A percentile compares a stretch with the other conserved stretches of the same genome.
These are phyloP conservation scores for Petasospora rhodanensis DNA, from an alignment of 1,139 yeast species.

Conservation along the genomic window DNA sequence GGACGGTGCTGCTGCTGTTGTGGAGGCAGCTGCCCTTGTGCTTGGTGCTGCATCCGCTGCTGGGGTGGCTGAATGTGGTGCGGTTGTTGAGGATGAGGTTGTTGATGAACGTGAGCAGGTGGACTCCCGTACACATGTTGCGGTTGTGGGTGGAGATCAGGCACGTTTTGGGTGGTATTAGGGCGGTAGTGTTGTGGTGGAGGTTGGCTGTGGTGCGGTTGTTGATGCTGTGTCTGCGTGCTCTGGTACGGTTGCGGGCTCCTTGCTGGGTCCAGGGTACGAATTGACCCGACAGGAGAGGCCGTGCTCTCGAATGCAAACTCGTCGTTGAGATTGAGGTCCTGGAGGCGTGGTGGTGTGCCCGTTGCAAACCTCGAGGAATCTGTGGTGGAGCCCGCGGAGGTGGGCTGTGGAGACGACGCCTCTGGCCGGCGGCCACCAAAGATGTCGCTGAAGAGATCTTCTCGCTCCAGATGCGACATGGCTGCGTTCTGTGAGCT, in stretches of 20 bases:
- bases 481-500: too few relatives aligned
- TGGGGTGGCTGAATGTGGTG: neutral
- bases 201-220: slow-evolving; percentile 1
- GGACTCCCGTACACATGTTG: too few relatives aligned
- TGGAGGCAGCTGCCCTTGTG: slow-evolving; percentile 6
- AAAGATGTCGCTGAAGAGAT: slow-evolving; percentile 29
- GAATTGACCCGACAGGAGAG: slow-evolving; percentile 1
- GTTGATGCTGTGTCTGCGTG: too few relatives aligned
- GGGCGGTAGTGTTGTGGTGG: slow-evolving; percentile 14
- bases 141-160: slow-evolving; percentile 6
- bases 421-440: slow-evolving; percentile 21
- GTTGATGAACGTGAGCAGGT: slow-evolving; percentile 2
- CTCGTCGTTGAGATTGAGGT: too few relatives aligned
- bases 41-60: neutral
- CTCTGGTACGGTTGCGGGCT: too few relatives aligned
- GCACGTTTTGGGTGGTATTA: too few relatives aligned
- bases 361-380: neutral
- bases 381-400: neutral
- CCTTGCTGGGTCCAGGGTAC: slow-evolving; percentile 18
- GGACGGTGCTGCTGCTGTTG: slow-evolving; percentile 10
- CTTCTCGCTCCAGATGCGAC: too few relatives aligned
- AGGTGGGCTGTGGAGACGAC: slow-evolving; percentile 2
- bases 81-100: slow-evolving; percentile 9
- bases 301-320: slow-evolving; percentile 7
- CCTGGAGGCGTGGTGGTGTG: too few relatives aligned